These are phyloP conservation scores for Lunularia cruciata DNA, from an alignment of 225 moss, liverwort and hornwort genomes.

Conservation along the genomic window DNA sequence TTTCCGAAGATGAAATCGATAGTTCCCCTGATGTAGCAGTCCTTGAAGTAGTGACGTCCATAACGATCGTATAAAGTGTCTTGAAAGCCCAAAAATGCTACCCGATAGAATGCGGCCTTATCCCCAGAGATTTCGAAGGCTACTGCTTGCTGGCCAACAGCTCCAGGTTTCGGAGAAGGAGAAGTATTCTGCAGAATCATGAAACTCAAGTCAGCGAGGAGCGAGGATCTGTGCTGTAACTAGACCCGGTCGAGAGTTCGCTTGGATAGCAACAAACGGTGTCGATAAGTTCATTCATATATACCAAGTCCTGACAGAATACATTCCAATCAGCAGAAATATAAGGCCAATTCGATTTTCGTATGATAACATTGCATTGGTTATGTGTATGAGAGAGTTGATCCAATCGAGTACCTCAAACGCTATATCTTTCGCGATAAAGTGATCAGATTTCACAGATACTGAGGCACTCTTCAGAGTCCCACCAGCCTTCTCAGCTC, in stretches of 20 bases:
- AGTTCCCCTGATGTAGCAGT: conserved; percentile 44
- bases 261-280: no score
- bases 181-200: conserved; percentile 35
- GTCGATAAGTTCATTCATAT: no score
- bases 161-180: conserved; percentile 35
- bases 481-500: conserved; percentile 36
- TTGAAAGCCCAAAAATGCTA: conserved; percentile 39
- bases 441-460: conserved; percentile 52
- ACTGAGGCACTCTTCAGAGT: conserved; percentile 63
- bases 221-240: neutral
- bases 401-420: no score
- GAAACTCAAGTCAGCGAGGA: neutral
- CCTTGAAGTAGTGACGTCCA: conserved; percentile 52
- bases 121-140: conserved; percentile 42
- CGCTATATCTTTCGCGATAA: conserved; percentile 60
- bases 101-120: conserved; percentile 40
- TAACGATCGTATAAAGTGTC: conserved; percentile 43
- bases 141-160: conserved; percentile 44
- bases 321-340: no score
- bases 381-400: no score
- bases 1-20: conserved; percentile 52
- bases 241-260: no score
- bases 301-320: no score
- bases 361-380: no score
- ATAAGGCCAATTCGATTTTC: no score